Percentiles rank a stretch among this genome's conserved stretches.
Evolutionary conservation across 768 basidiomycete species (phyloP).

Genomic region (Tylopilus balloui): DNA sequence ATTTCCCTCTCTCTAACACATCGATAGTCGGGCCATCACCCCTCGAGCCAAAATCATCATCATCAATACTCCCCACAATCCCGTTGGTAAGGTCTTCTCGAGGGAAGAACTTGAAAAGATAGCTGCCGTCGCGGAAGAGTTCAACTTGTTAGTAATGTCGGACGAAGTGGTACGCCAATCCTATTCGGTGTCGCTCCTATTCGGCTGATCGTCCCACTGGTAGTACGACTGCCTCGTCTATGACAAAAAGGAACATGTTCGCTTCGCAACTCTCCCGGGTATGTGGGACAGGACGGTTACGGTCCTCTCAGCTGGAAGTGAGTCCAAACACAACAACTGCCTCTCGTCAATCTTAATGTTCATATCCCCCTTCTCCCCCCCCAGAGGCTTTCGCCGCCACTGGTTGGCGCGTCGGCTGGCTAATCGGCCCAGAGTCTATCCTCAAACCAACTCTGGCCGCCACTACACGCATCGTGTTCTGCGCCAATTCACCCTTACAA

Average conservation of each 20-base stretch:
- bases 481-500: conserved; percentile 90
- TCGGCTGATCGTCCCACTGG: not conserved
- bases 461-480: conserved; percentile 91
- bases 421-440: conserved; percentile 81
- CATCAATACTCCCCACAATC: conserved; percentile 96
- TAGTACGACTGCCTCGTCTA: conserved; percentile 94
- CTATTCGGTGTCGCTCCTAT: not conserved
- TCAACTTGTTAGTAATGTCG: conserved; percentile 87
- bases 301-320: conserved; percentile 92
- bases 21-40: conserved; percentile 70
- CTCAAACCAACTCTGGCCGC: conserved; percentile 86
- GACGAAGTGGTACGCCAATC: conserved; percentile 83
- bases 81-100: conserved; percentile 96
- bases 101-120: conserved; percentile 78
- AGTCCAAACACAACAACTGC: conserved; percentile 24
- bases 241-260: conserved; percentile 82
- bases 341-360: not conserved
- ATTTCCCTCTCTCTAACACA: conserved; percentile 2
- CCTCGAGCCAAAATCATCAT: conserved; percentile 92
- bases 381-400: conserved; percentile 94
- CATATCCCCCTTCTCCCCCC: not conserved
- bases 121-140: conserved; percentile 83
- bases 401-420: conserved; percentile 97
- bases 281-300: conserved; percentile 99
- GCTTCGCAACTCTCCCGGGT: conserved; percentile 90